phyloP scores from a whole-genome alignment of 164 flowering plant species.

The Nymphaea thermarum region DNA sequence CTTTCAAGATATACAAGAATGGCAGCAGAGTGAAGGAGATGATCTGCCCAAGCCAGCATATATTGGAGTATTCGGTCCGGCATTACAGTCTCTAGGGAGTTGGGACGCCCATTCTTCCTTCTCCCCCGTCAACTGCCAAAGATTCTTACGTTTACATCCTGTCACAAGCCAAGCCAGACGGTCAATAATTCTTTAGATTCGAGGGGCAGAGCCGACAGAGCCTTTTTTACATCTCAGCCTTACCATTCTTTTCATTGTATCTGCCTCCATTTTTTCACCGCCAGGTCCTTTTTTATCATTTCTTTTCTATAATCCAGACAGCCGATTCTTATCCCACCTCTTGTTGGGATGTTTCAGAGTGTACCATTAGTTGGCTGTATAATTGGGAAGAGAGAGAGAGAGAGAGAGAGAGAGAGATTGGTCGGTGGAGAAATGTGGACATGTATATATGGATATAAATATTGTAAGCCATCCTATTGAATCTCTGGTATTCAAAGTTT shows the following conservation, averaged over 20 bases:
- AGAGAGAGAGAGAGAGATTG: constrained; percentile 2
- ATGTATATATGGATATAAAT: constrained; percentile 32
- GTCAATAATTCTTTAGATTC: constrained; percentile 31
- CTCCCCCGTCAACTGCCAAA: constrained; percentile 6
- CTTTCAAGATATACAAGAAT: constrained; percentile 78
- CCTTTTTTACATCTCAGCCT: constrained; percentile 23
- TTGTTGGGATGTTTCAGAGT: constrained; percentile 8
- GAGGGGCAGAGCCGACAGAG: constrained; percentile 20
- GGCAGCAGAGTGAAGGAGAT: constrained; percentile 71
- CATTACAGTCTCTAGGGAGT: constrained; percentile 48
- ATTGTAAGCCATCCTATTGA: constrained; percentile 21
- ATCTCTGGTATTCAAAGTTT: neutral
- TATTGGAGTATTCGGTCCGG: constrained; percentile 73
- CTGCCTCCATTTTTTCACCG: constrained; percentile 19
- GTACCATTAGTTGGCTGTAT: constrained; percentile 23
- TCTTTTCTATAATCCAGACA: constrained; percentile 8
- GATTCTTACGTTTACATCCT: constrained; percentile 6
- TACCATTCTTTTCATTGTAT: constrained; percentile 42
- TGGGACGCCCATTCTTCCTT: constrained; percentile 1
- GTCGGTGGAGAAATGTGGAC: constrained; percentile 14
- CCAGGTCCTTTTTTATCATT: constrained; percentile 3
- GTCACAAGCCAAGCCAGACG: constrained; percentile 9
- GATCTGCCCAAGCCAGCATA: constrained; percentile 57
- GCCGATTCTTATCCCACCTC: constrained; percentile 28
- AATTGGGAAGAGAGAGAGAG: no score